A percentile compares a stretch with the other conserved stretches of the same genome.
phyloP scores from a whole-genome alignment of 2,329 filamentous ascomycete species.

The Pseudocercospora musae region DNA sequence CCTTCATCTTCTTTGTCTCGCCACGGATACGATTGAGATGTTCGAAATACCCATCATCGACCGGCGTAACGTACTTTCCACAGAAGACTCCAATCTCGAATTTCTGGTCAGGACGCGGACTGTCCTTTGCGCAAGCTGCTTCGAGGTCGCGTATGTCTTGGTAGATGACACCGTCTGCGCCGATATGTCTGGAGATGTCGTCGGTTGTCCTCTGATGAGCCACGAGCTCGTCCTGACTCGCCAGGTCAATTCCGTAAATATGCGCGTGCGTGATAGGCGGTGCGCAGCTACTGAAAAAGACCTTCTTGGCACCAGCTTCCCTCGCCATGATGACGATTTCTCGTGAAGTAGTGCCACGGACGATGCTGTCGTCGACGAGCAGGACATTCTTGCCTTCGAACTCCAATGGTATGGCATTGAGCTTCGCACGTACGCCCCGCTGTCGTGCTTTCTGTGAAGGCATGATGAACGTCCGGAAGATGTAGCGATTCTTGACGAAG shows the following conservation, averaged over 20 bases:
- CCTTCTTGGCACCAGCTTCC: conserved; percentile 76
- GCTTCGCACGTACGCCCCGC: conserved; percentile 84
- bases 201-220: conserved; percentile 63
- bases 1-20: conserved; percentile 65
- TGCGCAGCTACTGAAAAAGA: conserved; percentile 78
- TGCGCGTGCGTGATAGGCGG: conserved; percentile 81
- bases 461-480: conserved; percentile 85
- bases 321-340: conserved; percentile 81
- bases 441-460: conserved; percentile 75
- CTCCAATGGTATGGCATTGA: conserved; percentile 81
- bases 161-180: conserved; percentile 73
- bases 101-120: conserved; percentile 56
- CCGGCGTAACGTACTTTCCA: conserved; percentile 78
- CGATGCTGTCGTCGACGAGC: conserved; percentile 86
- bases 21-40: conserved; percentile 70
- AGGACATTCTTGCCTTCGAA: conserved; percentile 78
- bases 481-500: conserved; percentile 86
- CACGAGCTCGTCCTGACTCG: conserved; percentile 67
- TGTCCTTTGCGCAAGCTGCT: conserved; percentile 70
- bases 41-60: conserved; percentile 77
- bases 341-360: conserved; percentile 76
- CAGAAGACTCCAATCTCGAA: conserved; percentile 94
- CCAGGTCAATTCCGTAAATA: conserved; percentile 78
- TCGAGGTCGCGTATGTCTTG: conserved; percentile 77
- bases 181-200: conserved; percentile 65